Conservation (phyloP, 306 rosid genomes). For the Prunus dulcis region DNA sequence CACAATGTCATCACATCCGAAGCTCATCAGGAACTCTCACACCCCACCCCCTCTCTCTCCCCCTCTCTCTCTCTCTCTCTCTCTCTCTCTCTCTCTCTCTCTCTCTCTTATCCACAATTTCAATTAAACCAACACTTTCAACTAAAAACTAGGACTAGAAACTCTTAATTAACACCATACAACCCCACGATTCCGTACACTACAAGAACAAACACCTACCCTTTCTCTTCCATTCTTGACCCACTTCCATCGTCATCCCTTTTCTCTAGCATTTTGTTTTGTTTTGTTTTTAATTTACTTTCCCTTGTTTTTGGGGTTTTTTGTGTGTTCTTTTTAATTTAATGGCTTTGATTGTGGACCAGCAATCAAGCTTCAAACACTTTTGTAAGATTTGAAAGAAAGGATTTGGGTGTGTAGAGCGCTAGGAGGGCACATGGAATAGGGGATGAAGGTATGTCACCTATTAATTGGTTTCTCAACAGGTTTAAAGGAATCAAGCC, state of each 20-base stretch:
- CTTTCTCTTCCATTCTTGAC: conserved; percentile 13
- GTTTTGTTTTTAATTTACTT: not conserved
- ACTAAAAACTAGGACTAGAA: conserved; percentile 78
- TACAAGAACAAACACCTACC: conserved; percentile 39
- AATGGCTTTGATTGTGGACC: conserved; percentile 72
- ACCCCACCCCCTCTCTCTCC: not conserved
- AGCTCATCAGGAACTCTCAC: conserved; percentile 24
- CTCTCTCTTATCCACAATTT: conserved; percentile 51
- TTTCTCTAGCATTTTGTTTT: not conserved
- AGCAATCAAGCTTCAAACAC: conserved; percentile 67
- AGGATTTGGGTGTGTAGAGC: conserved; percentile 90
- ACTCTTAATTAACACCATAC: conserved; percentile 29
- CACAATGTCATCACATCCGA: conserved; percentile 35
- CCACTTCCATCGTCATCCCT: conserved; percentile 9
- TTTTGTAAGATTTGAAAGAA: conserved; percentile 89
- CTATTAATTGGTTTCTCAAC: conserved; percentile 19
- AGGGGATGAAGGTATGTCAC: conserved; percentile 47
- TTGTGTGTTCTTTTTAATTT: not conserved
- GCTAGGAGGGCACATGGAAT: conserved; percentile 94
- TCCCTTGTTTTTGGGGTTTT: not conserved
- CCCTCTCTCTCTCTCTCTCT: not conserved
- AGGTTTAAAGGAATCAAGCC: not conserved
- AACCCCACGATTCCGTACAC: conserved; percentile 47
- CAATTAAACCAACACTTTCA: conserved; percentile 42
- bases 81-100: conserved; percentile 6